Percentiles rank a stretch among this genome's conserved stretches.
phyloP scores from a whole-genome alignment of 1,139 yeast species.

The Pichia kudriavzevii region DNA sequence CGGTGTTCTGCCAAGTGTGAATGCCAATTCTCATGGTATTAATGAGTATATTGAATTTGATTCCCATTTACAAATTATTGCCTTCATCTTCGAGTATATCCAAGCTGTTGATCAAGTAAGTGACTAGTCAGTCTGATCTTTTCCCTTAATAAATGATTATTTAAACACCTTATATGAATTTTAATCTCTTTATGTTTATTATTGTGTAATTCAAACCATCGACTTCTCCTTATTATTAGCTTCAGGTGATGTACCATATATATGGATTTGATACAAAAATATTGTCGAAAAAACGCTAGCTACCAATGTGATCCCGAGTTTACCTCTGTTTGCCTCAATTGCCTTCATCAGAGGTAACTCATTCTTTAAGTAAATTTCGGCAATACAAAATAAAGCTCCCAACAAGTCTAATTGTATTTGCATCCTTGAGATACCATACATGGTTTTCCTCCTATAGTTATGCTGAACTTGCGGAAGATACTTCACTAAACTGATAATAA shows the following conservation, averaged over 20 bases:
- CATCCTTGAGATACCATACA: constrained; percentile 49
- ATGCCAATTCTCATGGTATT: constrained; percentile 42
- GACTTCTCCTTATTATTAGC: neutral
- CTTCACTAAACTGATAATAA: constrained; percentile 48
- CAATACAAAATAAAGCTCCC: constrained; percentile 46
- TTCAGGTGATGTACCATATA: constrained; percentile 16
- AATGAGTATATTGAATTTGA: constrained; percentile 48
- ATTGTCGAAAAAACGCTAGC: constrained; percentile 31
- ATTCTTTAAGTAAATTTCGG: constrained; percentile 37
- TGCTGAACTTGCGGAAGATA: constrained; percentile 55
- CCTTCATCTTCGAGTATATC: constrained; percentile 37
- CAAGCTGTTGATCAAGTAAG: constrained; percentile 14
- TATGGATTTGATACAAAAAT: constrained; percentile 27
- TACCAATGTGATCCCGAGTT: constrained; percentile 31
- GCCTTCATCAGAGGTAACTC: constrained; percentile 17
- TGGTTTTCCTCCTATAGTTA: constrained; percentile 46
- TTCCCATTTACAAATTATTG: constrained; percentile 49
- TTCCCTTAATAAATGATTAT: neutral
- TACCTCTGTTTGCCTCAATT: constrained; percentile 30
- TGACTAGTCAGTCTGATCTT: constrained; percentile 4
- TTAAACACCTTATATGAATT: neutral
- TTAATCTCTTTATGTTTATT: neutral
- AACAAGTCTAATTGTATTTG: constrained; percentile 43
- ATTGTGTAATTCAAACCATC: neutral
- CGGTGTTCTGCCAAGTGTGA: constrained; percentile 24